phyloP scores from a whole-genome alignment of 2,329 filamentous ascomycete genomes.

The Ophiostoma himal-ulmi region DNA sequence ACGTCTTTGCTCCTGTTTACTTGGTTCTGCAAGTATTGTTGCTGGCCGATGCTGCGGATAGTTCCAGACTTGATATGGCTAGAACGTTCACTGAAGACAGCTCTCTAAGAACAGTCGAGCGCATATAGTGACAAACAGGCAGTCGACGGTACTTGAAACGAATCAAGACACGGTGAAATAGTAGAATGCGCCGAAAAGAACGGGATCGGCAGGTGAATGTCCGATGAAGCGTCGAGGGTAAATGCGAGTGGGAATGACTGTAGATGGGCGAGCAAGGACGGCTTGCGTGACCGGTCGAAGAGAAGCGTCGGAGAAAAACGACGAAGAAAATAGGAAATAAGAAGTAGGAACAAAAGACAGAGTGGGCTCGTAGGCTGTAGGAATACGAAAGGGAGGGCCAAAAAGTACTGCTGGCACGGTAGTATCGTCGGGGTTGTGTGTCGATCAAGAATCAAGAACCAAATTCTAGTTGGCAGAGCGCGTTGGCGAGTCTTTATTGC shows the following conservation, averaged over 20 bases:
- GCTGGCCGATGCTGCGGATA: background rate
- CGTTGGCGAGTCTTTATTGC: slow-evolving; percentile 4
- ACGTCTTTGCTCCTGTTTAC: background rate
- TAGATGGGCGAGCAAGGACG: background rate
- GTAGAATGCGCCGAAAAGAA: background rate
- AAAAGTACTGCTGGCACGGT: slow-evolving; percentile 10
- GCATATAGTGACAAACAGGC: background rate
- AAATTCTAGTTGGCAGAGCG: background rate
- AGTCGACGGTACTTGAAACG: slow-evolving; percentile 2
- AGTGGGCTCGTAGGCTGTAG: background rate
- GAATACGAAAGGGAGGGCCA: background rate
- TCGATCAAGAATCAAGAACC: background rate
- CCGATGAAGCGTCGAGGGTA: background rate
- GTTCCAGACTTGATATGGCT: background rate
- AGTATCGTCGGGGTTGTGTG: background rate
- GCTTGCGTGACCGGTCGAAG: background rate
- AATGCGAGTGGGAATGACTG: background rate
- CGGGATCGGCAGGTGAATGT: background rate
- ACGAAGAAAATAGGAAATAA: slow-evolving; percentile 1
- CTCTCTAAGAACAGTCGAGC: background rate
- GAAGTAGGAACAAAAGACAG: slow-evolving; percentile 7
- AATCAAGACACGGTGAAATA: background rate
- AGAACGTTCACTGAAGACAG: background rate
- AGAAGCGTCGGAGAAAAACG: background rate
- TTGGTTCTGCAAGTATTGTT: background rate